phyloP scores from a whole-genome alignment of 148 eudicot genomes.

The Diospyros kaki region DNA sequence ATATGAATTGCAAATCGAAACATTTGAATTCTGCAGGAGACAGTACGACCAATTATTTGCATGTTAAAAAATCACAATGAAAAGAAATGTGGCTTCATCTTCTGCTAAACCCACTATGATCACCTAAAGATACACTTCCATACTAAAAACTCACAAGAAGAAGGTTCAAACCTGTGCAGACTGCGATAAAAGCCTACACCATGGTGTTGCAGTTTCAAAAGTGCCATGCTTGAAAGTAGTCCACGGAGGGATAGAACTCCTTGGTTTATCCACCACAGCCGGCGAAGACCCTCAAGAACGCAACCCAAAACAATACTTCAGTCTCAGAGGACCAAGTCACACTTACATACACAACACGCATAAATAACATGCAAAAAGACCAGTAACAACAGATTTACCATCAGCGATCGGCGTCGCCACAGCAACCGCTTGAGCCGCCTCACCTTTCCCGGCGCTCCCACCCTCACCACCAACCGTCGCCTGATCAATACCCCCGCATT shows the following conservation, averaged over 20 bases:
- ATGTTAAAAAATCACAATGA: background rate
- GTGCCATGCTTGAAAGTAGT: conserved; percentile 30
- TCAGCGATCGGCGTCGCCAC: conserved; percentile 34
- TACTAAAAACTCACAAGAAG: background rate
- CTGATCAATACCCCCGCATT: conserved; percentile 11
- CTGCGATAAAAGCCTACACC: conserved; percentile 82
- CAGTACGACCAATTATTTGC: conserved; percentile 1
- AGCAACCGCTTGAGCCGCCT: conserved; percentile 23
- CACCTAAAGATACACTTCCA: background rate
- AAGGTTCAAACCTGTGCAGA: conserved; percentile 42
- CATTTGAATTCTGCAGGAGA: conserved; percentile 53
- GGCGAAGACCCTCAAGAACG: conserved; percentile 33
- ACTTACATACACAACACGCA: background rate
- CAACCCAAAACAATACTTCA: background rate
- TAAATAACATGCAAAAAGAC: background rate
- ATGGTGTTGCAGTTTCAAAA: conserved; percentile 47
- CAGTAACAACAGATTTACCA: conserved; percentile 24
- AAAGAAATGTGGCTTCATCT: background rate
- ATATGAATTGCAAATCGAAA: conserved; percentile 35
- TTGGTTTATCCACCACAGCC: conserved; percentile 31
- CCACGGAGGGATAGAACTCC: conserved; percentile 42
- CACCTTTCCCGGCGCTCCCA: conserved; percentile 27
- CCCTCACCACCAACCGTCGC: conserved; percentile 20
- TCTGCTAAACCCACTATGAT: background rate
- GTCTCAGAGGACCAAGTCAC: background rate